Evolutionary conservation across 768 basidiomycete genomes (phyloP), one percentile per base, ranked within the genome.

Genomic region (Boletus patriciae): DNA sequence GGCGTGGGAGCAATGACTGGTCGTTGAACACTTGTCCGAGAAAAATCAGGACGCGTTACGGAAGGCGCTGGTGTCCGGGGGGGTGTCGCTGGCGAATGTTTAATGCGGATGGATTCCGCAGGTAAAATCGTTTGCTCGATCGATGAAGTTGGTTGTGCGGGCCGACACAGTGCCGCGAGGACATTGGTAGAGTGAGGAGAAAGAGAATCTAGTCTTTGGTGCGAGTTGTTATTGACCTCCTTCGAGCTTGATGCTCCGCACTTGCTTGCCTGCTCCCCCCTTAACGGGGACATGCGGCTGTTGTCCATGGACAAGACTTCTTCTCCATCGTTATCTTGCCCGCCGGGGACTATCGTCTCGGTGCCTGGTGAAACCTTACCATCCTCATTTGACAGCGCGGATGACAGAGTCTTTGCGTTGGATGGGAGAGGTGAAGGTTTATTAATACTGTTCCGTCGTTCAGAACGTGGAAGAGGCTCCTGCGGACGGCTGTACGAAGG

Each of bases 171-270:
- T 53, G 73, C 74, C n/a, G 68, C 67, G 33, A 82, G 74, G 38
- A 79, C 61, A 50, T 66, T 68, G 38, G 73, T 72, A 42, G 88
- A 87, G 15, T 76, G 74, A 2, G 86, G 85, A n/a, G 86, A 87
- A 38, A 87, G 68, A 19, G 84, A 84, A 16, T 79, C 76, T 27
- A 84, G 68, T 66, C 80, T 79, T 55, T 80, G 74, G 44, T 70
- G 67, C 27, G 63, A 71, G 43, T 66, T 49, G 45, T 31, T 15
- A 44, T 46, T 21, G 23, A 38, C 51, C 12, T n/a, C 51, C 21
- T 53, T 47, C 15, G 34, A 50, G 18, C 45, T 52, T 34, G 38
- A 42, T 10, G 83, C 66, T 63, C 78, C 77, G 56, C 78, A 72
- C 46, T 69, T 66, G 53, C 66, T 68, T 45, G 67, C 61, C 19